Percentiles rank a stretch among this genome's conserved stretches.
phyloP scores from a whole-genome alignment of 306 rosid genomes.

The Medicago truncatula region MtrunA17r5.0-ANR NC_053045.1:47413001-47413500 shows the following conservation, averaged over 20 bases:
- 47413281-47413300: neutral
- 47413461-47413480: slow-evolving; percentile 38
- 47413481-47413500: slow-evolving; percentile 43
- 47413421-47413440: neutral
- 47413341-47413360: neutral
- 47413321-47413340: slow-evolving; percentile 20
- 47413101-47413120: neutral
- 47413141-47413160: slow-evolving; percentile 26
- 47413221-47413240: too few relatives aligned
- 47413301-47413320: slow-evolving; percentile 6
- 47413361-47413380: neutral
- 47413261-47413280: neutral
- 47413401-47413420: slow-evolving; percentile 1
- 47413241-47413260: too few relatives aligned
- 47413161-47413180: too few relatives aligned
- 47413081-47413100: too few relatives aligned
- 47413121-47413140: slow-evolving; percentile 37
- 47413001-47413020: too few relatives aligned
- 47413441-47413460: neutral
- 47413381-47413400: slow-evolving; percentile 36
- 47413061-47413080: too few relatives aligned
- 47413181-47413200: too few relatives aligned
- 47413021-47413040: too few relatives aligned
- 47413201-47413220: too few relatives aligned
- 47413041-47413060: too few relatives aligned